Evolutionary conservation across 345 rosid genomes (phyloP).

Genomic region (Heritiera fomes): DNA sequence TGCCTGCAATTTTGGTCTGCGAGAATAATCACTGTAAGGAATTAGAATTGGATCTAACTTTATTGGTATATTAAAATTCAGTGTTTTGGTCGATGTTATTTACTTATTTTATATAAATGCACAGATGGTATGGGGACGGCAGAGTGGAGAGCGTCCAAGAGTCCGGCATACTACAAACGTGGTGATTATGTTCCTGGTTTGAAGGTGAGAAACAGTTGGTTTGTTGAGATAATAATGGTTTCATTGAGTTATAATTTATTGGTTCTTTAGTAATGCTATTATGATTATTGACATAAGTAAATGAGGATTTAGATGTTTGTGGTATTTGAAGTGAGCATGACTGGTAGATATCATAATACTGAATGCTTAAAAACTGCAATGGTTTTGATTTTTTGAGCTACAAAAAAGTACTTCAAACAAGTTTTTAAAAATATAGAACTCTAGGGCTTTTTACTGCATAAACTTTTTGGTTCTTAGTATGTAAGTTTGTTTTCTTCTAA

Average conservation of each 20-base stretch:
- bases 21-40: slow-evolving; percentile 92
- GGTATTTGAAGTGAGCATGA: background rate
- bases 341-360: background rate
- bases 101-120: background rate
- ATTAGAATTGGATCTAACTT: background rate
- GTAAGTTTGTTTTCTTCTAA: background rate
- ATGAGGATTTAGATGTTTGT: background rate
- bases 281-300: background rate
- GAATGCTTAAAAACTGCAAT: background rate
- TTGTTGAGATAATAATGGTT: background rate
- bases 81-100: slow-evolving; percentile 8
- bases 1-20: slow-evolving; percentile 84
- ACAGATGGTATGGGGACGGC: slow-evolving; percentile 99
- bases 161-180: slow-evolving; percentile 82
- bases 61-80: slow-evolving; percentile 7
- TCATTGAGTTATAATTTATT: background rate
- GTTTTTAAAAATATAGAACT: background rate
- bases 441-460: background rate
- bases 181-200: slow-evolving; percentile 97
- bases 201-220: slow-evolving; percentile 50
- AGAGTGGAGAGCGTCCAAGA: slow-evolving; percentile 97
- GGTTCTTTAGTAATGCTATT: background rate
- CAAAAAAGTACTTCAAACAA: background rate
- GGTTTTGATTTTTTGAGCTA: background rate
- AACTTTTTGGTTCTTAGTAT: background rate